Base-by-base conservation (phyloP, 2,329 filamentous ascomycete genomes). In the Dryadomyces quercivorus region DNA sequence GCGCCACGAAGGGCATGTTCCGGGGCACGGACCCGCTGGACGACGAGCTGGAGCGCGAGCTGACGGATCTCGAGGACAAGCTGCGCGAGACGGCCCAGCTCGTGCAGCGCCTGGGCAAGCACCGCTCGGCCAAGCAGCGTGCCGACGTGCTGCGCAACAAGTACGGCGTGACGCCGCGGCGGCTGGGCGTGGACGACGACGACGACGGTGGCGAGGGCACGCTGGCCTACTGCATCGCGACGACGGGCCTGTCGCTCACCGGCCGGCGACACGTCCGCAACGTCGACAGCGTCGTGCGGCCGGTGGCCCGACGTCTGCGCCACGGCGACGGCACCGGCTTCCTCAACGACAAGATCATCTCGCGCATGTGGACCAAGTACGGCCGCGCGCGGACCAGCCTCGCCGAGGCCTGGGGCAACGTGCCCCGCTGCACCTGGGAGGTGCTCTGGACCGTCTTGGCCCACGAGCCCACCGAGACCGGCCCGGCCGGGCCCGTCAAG, bases 401-500 rank as follows among this genome's bases (percentile, higher is more conserved):
- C 45, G 66, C 72, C 1, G 67, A 67, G 20, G 64, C 69, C 10
- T 76, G 81, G 68, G 65, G 72, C 40, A 72, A 73, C 34, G 74
- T 90, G n/a, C 78, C 85, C 0, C 63, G 72, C 10, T 72, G 77
- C 16, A 74, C 80, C 5, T 85, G 85, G 80, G 69, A 77, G n/a
- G 64, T 81, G 2, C 66, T 92, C 9, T 92, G 86, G 85, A 70
- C 75, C 34, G 67, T 79, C 2, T 70, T 84, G 46, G 78, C 81
- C 1, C 72, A 74, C 47, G 70, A 76, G 43, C 69, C 76, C 8
- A 72, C 78, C 45, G 64, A 68, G 10, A 58, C 70, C 38, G 68
- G 70, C 48, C 8, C 36, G 18, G 21, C 5, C 21, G 43, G 9
- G 9, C 36, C n/a, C 10, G 45, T 13, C 21, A 34, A 40, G 20